Conservation (phyloP, 352 stramenopile genomes). For the Aphanomyces astaci region DNA sequence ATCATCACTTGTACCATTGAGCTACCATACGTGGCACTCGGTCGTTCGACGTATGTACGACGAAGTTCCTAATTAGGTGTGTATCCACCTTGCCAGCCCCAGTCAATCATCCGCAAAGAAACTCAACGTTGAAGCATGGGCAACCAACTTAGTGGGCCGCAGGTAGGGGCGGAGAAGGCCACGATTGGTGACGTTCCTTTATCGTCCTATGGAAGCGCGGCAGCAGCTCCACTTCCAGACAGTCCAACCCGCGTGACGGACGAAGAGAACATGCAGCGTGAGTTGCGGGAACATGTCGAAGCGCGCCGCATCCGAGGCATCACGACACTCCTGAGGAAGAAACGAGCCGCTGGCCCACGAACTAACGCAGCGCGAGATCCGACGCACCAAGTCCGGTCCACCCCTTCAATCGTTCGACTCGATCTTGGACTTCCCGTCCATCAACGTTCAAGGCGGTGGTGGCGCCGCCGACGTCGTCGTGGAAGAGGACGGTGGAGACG, state of each 20-base stretch:
- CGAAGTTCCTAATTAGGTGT: not conserved
- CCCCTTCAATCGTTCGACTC: not conserved
- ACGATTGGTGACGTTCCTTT: not conserved
- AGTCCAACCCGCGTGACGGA: conserved; percentile 8
- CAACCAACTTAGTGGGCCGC: not conserved
- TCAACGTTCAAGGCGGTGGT: not conserved
- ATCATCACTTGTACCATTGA: too few relatives aligned
- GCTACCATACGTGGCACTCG: too few relatives aligned
- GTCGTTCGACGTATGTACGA: too few relatives aligned
- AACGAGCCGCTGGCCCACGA: conserved; percentile 6
- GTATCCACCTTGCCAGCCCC: too few relatives aligned
- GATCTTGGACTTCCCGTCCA: not conserved
- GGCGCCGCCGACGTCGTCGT: conserved; percentile 1
- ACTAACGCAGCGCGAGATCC: conserved; percentile 16
- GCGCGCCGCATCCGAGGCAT: conserved; percentile 6
- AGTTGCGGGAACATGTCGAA: not conserved
- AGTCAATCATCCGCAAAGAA: too few relatives aligned
- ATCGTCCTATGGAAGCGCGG: not conserved
- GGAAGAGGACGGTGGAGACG: not conserved
- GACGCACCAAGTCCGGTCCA: conserved; percentile 11
- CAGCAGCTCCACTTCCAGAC: not conserved
- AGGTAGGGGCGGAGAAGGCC: not conserved
- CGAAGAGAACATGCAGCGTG: not conserved
- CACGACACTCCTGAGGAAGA: conserved; percentile 14
- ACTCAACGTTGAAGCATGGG: not conserved